These are phyloP conservation scores for Begonia masoniana DNA, from an alignment of 306 rosid genomes.

Conservation along the genomic window DNA sequence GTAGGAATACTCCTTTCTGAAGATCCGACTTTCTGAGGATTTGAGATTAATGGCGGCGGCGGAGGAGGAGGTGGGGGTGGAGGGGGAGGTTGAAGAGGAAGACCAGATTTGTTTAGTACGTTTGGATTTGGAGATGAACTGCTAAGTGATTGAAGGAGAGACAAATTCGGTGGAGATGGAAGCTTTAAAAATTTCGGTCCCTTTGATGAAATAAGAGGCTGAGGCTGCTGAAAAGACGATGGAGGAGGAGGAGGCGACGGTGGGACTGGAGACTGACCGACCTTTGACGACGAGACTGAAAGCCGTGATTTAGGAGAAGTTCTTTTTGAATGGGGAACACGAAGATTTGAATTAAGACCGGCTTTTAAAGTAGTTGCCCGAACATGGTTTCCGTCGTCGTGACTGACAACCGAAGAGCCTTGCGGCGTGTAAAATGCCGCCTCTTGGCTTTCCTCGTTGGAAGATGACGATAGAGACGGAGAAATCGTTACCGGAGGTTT, in stretches of 20 bases:
- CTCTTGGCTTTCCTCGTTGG: slow-evolving; percentile 38
- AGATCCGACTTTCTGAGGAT: slow-evolving; percentile 12
- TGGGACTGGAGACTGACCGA: slow-evolving; percentile 19
- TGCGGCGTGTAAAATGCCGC: slow-evolving; percentile 76
- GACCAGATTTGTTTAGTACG: slow-evolving; percentile 15
- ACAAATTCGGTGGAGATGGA: slow-evolving; percentile 21
- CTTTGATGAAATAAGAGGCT: slow-evolving; percentile 14
- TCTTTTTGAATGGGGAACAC: slow-evolving; percentile 57
- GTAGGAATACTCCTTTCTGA: slow-evolving; percentile 16
- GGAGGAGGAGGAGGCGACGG: slow-evolving; percentile 19
- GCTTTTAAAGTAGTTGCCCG: slow-evolving; percentile 13
- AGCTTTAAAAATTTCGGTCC: slow-evolving; percentile 60
- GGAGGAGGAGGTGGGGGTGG: slow-evolving; percentile 23
- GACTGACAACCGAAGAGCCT: slow-evolving; percentile 39
- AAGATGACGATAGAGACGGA: slow-evolving; percentile 32
- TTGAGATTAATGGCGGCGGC: slow-evolving; percentile 15
- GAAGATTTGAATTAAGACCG: slow-evolving; percentile 4
- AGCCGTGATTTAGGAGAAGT: slow-evolving; percentile 65
- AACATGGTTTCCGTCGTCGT: slow-evolving; percentile 38
- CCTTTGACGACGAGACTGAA: slow-evolving; percentile 29
- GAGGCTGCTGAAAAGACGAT: slow-evolving; percentile 4
- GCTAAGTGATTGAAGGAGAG: slow-evolving; percentile 42
- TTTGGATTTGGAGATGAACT: slow-evolving; percentile 7
- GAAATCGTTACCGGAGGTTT: slow-evolving; percentile 27
- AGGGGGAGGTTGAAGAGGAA: slow-evolving; percentile 13